Percentiles rank a stretch among this genome's conserved stretches.
These are phyloP conservation scores for Suillus subaureus DNA, from an alignment of 768 basidiomycete species.

Conservation along the genomic window DNA sequence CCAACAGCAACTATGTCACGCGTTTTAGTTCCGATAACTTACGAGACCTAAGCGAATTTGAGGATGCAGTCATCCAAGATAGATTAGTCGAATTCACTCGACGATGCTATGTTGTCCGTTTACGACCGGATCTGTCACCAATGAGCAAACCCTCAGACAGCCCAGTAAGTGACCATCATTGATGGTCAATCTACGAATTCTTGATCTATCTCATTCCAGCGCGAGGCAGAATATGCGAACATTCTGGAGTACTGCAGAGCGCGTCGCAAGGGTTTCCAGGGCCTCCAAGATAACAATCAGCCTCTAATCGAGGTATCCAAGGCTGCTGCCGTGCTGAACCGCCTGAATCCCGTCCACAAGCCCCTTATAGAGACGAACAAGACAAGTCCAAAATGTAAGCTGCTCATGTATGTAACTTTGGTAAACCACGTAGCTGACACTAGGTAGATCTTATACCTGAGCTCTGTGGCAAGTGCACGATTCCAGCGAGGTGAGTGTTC, in stretches of 20 bases:
- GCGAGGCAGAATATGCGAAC: constrained; percentile 60
- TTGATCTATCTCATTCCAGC: constrained; percentile 40
- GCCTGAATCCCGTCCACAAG: constrained; percentile 57
- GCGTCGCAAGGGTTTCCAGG: constrained; percentile 61
- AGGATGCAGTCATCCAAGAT: constrained; percentile 76
- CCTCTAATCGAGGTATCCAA: constrained; percentile 71
- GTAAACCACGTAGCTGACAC: constrained; percentile 25
- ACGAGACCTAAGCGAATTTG: constrained; percentile 38
- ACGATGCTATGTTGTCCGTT: constrained; percentile 57
- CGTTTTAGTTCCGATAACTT: constrained; percentile 46
- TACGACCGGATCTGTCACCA: constrained; percentile 72
- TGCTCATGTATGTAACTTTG: constrained; percentile 17
- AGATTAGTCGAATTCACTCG: constrained; percentile 75
- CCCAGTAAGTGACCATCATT: constrained; percentile 46
- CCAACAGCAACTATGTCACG: constrained; percentile 52
- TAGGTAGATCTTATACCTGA: constrained; percentile 81
- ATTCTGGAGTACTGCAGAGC: constrained; percentile 69
- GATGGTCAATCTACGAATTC: constrained; percentile 1
- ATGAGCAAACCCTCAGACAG: constrained; percentile 69
- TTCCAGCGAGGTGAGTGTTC: constrained; percentile 65
- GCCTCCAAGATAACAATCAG: constrained; percentile 62
- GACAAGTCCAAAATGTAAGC: constrained; percentile 61
- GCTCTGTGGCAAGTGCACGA: constrained; percentile 67
- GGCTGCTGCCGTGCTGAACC: constrained; percentile 53
- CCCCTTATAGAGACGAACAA: constrained; percentile 40